These are phyloP conservation scores for Exophiala lecanii-corni DNA, from an alignment of 2,329 filamentous ascomycete genomes.

Conservation along the genomic window DNA sequence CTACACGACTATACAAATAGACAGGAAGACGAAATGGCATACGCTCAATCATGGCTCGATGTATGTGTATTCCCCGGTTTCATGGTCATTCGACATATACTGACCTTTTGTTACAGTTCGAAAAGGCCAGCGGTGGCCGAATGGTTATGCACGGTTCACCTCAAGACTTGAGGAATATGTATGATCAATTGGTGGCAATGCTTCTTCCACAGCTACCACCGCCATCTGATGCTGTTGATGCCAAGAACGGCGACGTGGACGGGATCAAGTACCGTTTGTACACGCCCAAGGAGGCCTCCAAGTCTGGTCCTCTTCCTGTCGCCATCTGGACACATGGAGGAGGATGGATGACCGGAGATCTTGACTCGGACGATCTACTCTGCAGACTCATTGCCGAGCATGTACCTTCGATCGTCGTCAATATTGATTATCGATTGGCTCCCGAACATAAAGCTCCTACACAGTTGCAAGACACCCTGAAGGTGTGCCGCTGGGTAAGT, in stretches of 20 bases:
- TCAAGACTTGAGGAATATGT: slow-evolving; percentile 19
- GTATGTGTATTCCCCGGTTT: slow-evolving; percentile 12
- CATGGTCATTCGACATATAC: background rate
- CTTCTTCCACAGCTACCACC: slow-evolving; percentile 18
- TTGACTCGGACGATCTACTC: slow-evolving; percentile 35
- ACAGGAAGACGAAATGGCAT: slow-evolving; percentile 15
- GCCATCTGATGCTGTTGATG: slow-evolving; percentile 22
- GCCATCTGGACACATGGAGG: slow-evolving; percentile 25
- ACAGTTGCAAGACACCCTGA: slow-evolving; percentile 23
- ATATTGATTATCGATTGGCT: slow-evolving; percentile 33
- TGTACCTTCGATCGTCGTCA: slow-evolving; percentile 32
- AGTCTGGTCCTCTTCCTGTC: slow-evolving; percentile 22
- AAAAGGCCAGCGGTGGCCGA: slow-evolving; percentile 21
- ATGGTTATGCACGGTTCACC: slow-evolving; percentile 19
- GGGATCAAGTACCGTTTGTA: slow-evolving; percentile 24
- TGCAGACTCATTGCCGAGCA: slow-evolving; percentile 31
- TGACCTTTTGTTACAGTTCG: slow-evolving; percentile 12
- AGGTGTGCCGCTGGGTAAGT: slow-evolving; percentile 23
- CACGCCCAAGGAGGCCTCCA: slow-evolving; percentile 21
- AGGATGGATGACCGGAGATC: slow-evolving; percentile 32
- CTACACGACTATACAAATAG: no score
- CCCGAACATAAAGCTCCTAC: slow-evolving; percentile 25
- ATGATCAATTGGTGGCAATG: slow-evolving; percentile 18
- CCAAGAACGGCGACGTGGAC: slow-evolving; percentile 22
- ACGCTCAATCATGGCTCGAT: slow-evolving; percentile 23